Evolutionary conservation across 805 yeast species (phyloP).

Genomic region (Spathaspora sp.): DNA sequence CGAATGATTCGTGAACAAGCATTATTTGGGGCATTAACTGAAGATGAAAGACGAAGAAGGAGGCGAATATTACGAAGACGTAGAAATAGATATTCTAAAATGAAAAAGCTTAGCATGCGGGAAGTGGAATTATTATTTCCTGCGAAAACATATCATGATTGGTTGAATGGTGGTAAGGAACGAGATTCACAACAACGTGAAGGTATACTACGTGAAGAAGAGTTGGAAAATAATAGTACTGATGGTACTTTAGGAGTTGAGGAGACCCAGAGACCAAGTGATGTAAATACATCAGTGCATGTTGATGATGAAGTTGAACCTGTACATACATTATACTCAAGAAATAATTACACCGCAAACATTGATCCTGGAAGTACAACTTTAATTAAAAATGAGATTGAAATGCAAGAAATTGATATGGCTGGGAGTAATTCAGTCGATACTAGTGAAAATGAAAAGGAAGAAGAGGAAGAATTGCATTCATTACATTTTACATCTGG

Average conservation of each 20-base stretch:
- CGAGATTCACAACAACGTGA: conserved; percentile 43
- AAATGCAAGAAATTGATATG: conserved; percentile 3
- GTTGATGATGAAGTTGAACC: conserved; percentile 4
- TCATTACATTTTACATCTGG: conserved; percentile 58
- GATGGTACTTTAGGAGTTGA: not conserved
- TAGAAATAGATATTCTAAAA: conserved; percentile 38
- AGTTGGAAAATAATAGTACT: not conserved
- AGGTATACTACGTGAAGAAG: conserved; percentile 41
- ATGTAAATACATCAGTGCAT: not conserved
- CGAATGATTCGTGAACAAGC: conserved; percentile 26
- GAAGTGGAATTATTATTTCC: conserved; percentile 66
- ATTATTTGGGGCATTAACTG: conserved; percentile 18
- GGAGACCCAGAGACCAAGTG: not conserved
- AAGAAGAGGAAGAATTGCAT: not conserved
- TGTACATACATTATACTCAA: conserved; percentile 2
- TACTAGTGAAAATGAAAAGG: not conserved
- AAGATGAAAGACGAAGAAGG: conserved; percentile 22
- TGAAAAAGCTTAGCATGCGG: conserved; percentile 49
- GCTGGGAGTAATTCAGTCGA: too few species aligned
- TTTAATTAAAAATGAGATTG: not conserved
- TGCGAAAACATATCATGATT: conserved; percentile 49
- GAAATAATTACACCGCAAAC: not conserved
- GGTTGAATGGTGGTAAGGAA: conserved; percentile 62
- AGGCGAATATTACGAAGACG: conserved; percentile 39
- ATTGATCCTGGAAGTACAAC: not conserved